These are phyloP conservation scores for Seminavis robusta DNA, from an alignment of 108 stramenopile species.

Conservation along the genomic window DNA sequence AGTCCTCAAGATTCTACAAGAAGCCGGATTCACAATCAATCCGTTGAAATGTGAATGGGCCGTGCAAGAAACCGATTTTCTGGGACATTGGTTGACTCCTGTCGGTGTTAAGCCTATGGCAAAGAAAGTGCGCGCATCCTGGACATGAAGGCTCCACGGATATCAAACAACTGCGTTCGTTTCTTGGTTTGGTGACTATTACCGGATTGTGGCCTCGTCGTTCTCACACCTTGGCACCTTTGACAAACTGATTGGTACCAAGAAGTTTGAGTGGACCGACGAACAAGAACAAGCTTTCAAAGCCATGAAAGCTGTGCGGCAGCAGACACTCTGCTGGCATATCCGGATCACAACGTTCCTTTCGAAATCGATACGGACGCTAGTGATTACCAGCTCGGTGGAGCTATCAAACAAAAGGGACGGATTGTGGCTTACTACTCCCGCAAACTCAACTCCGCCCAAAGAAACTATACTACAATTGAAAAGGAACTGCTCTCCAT, in stretches of 20 bases:
- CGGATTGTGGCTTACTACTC: slow-evolving; percentile 34
- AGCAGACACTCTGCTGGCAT: slow-evolving; percentile 31
- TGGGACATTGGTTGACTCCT: slow-evolving; percentile 38
- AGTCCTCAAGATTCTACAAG: slow-evolving; percentile 6
- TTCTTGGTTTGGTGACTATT: slow-evolving; percentile 41
- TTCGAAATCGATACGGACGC: slow-evolving; percentile 36
- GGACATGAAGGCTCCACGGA: slow-evolving; percentile 12
- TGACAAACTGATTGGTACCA: slow-evolving; percentile 18
- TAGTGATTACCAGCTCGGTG: slow-evolving; percentile 26
- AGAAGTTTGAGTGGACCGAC: slow-evolving; percentile 27
- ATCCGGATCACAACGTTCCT: slow-evolving; percentile 30
- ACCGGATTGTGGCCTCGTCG: slow-evolving; percentile 44
- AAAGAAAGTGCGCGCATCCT: slow-evolving; percentile 40
- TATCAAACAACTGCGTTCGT: slow-evolving; percentile 20
- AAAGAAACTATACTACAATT: slow-evolving; percentile 24
- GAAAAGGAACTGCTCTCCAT: slow-evolving; percentile 45
- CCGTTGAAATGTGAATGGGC: slow-evolving; percentile 41
- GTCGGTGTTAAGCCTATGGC: slow-evolving; percentile 19
- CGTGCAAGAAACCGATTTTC: slow-evolving; percentile 37
- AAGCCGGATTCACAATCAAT: slow-evolving; percentile 33
- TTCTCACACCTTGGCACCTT: slow-evolving; percentile 38
- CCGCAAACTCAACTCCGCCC: slow-evolving; percentile 30
- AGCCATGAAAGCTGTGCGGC: slow-evolving; percentile 27
- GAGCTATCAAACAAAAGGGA: slow-evolving; percentile 33
- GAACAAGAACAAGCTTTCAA: slow-evolving; percentile 40